Conservation (phyloP, 2,329 filamentous ascomycete species). For the Cladosporium phlei region DNA sequence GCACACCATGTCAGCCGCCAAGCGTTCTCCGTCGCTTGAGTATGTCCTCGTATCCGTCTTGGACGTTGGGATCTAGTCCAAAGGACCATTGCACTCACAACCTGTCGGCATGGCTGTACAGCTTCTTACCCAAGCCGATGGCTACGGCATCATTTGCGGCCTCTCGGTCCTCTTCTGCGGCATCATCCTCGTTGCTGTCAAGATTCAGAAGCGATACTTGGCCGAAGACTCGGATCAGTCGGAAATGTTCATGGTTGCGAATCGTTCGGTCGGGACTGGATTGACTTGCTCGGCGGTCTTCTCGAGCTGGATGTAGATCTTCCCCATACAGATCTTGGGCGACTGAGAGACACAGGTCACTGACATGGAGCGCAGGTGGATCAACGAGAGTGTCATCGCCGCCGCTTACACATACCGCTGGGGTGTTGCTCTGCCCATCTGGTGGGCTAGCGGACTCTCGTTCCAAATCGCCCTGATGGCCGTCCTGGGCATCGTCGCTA, state of each 20-base stretch:
- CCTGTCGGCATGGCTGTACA: conserved; percentile 24
- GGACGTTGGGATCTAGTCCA: no score
- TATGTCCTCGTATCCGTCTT: no score
- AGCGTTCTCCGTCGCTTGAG: no score
- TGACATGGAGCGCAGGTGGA: conserved; percentile 31
- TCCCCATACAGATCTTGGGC: no score
- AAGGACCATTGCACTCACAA: no score
- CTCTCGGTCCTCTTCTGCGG: conserved; percentile 45
- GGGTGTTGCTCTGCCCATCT: conserved; percentile 26
- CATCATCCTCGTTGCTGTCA: conserved; percentile 45
- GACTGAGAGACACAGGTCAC: background rate
- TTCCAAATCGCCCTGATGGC: conserved; percentile 51
- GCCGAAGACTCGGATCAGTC: conserved; percentile 42
- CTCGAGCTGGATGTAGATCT: conserved; percentile 27
- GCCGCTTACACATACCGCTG: conserved; percentile 34
- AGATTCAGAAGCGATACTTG: conserved; percentile 42
- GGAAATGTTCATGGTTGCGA: conserved; percentile 41
- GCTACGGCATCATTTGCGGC: conserved; percentile 48
- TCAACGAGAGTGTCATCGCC: conserved; percentile 40
- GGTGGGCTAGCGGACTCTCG: conserved; percentile 37
- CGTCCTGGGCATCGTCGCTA: conserved; percentile 45
- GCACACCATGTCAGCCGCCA: conserved; percentile 7
- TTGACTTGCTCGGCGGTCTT: conserved; percentile 32
- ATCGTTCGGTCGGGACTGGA: conserved; percentile 26
- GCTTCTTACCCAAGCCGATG: conserved; percentile 33